Percentiles rank a stretch among this genome's conserved stretches.
Conservation (phyloP, 179 eudicot genomes). For the Sideroxylon spinosum region DNA sequence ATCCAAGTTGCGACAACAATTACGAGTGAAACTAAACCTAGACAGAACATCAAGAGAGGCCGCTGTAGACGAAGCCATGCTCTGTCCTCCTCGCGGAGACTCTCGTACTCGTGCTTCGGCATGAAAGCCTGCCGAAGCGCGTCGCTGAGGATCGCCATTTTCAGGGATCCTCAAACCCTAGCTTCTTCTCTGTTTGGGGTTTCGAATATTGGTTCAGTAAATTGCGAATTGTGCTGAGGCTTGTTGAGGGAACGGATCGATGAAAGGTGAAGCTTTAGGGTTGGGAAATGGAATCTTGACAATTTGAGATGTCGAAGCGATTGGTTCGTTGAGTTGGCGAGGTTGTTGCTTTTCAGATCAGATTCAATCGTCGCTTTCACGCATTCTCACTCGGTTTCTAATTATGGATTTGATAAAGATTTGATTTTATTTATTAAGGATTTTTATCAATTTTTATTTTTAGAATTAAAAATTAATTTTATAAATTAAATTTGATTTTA, state of each 20-base stretch:
- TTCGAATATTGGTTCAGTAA: neutral
- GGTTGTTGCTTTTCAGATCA: too few relatives aligned
- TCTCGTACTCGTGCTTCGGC: conserved; percentile 87
- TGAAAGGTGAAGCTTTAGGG: neutral
- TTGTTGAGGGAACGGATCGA: neutral
- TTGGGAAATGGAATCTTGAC: neutral
- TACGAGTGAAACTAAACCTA: conserved; percentile 39
- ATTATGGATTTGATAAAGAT: too few relatives aligned
- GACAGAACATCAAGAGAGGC: conserved; percentile 31
- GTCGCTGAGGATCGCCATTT: conserved; percentile 52
- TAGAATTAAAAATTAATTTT: too few relatives aligned
- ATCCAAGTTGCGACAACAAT: conserved; percentile 48
- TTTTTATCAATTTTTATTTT: too few relatives aligned
- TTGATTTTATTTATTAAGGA: too few relatives aligned
- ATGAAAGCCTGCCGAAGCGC: conserved; percentile 94
- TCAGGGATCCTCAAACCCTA: neutral
- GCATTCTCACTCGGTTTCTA: too few relatives aligned
- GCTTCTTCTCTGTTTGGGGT: neutral
- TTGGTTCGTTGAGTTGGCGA: too few relatives aligned
- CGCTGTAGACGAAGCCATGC: conserved; percentile 57
- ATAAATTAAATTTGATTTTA: too few relatives aligned
- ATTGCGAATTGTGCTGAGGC: neutral
- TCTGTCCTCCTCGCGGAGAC: conserved; percentile 72
- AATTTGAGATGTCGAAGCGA: too few relatives aligned
- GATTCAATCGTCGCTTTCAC: too few relatives aligned